Evolutionary conservation across 139 green algal genomes (phyloP).

Genomic region (Raphidocelis subcapitata): DNA sequence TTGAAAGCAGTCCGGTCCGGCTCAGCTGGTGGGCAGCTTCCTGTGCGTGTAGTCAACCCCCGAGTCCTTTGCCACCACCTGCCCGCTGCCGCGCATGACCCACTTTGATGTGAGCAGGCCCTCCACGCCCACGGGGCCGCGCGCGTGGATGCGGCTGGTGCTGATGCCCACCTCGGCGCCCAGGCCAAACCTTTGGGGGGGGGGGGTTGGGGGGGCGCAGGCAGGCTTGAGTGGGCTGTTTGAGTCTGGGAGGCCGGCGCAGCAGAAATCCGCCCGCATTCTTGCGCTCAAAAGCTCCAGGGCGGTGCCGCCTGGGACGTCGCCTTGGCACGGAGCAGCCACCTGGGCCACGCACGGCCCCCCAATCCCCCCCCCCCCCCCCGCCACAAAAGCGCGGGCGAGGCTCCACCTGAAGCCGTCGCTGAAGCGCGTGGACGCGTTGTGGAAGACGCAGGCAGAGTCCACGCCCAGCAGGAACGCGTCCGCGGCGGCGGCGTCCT

Average conservation of each 20-base stretch:
- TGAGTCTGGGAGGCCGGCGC: neutral
- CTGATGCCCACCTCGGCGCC: conserved; percentile 96
- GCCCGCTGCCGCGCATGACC: conserved; percentile 80
- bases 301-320: too few species aligned
- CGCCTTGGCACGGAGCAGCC: too few species aligned
- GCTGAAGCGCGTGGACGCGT: conserved; percentile 91
- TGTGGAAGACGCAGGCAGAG: conserved; percentile 94
- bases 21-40: conserved; percentile 42
- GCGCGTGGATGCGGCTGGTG: conserved; percentile 95
- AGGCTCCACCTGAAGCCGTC: conserved; percentile 97
- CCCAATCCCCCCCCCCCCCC: too few species aligned
- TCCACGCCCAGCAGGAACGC: conserved; percentile 90
- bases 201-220: neutral
- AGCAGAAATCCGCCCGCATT: neutral
- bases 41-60: conserved; percentile 89
- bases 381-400: too few species aligned
- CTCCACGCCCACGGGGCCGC: conserved; percentile 97
- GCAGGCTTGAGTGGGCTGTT: neutral
- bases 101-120: conserved; percentile 95
- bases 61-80: conserved; percentile 92
- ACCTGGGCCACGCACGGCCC: too few species aligned
- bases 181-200: conserved; percentile 78
- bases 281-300: neutral
- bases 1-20: neutral
- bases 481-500: conserved; percentile 69